Base-by-base conservation (phyloP, 2,329 filamentous ascomycete genomes). In the Ceratocystiopsis minuta region DNA sequence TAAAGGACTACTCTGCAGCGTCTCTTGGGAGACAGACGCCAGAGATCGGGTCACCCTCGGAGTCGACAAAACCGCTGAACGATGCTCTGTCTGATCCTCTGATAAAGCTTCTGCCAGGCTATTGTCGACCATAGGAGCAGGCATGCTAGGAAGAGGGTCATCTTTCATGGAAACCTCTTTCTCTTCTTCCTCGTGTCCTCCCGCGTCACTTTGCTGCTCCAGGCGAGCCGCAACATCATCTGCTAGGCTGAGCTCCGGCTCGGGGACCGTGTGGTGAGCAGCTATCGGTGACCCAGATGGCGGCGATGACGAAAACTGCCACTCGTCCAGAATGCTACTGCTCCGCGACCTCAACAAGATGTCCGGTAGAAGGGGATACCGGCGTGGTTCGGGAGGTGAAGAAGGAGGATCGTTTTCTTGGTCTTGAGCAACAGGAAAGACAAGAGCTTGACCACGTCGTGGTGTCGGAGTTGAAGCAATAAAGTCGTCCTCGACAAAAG, bases 391-490 rank as follows among this genome's bases (percentile, higher is more conserved):
- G 1, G 70, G 71, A 6, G 73, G 72, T 1, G 73, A 77, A 6
- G 72, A 77, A 11, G 71, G 68, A 4, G 68, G 63, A 40, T 73
- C 66, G 16, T 58, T 57, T 35, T 68, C 63, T 24, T 61, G 57
- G n/a, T 45, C 44, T 31, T 43, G 34, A 9, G 31, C 36, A 31
- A 62, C 57, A 1, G 65, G 59, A 34, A 75, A 57, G 2, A 60
- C 53, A n/a, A 68, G 45, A 4, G 65, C 53, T 47, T 72, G 67
- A 17, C 68, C 69, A 32, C 71, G 67, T 38, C 70, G 62, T 5
- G 70, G 75, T 1, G 75, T 78, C 1, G 75, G 75, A 0, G 74
- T 78, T 7, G 67, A 73, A 16, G 64, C 67, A 32, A 77, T 61
- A 43, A 66, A 67, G n/a, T 71, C 65, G 37, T 70, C 62, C n/a